Percentiles rank a stretch among this genome's conserved stretches.
phyloP scores from a whole-genome alignment of 768 basidiomycete genomes.

The Podaxis rugospora region DNA sequence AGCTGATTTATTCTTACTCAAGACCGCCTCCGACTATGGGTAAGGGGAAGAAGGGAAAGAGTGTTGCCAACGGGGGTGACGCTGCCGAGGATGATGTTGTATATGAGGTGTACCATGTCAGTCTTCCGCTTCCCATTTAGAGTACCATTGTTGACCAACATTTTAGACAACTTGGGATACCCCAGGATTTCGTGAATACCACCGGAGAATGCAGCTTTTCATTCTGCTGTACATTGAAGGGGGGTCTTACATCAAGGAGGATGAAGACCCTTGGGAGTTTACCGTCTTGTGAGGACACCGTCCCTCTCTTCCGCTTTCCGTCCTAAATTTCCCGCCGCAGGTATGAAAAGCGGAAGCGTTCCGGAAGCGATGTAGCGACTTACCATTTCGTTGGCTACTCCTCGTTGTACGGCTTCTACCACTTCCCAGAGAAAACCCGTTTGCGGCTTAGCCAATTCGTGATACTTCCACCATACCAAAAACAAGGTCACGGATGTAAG shows the following conservation, averaged over 20 bases:
- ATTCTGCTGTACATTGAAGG: conserved; percentile 94
- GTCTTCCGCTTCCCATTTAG: conserved; percentile 22
- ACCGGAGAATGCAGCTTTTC: conserved; percentile 90
- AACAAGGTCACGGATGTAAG: conserved; percentile 87
- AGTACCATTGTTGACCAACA: background rate
- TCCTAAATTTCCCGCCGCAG: conserved; percentile 31
- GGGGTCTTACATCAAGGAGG: conserved; percentile 91
- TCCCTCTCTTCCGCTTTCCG: background rate
- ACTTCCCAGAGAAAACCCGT: conserved; percentile 87
- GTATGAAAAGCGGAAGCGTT: conserved; percentile 78
- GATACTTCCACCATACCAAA: conserved; percentile 87
- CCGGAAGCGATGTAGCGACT: conserved; percentile 42
- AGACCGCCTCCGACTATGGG: conserved; percentile 44
- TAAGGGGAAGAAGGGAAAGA: conserved; percentile 47
- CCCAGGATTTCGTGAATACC: conserved; percentile 87
- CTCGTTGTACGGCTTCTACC: conserved; percentile 93
- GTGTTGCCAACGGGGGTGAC: conserved; percentile 21
- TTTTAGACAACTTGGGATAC: conserved; percentile 79
- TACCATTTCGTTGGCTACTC: conserved; percentile 97
- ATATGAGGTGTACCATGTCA: conserved; percentile 89
- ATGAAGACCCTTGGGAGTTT: conserved; percentile 94
- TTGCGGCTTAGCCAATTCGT: conserved; percentile 93
- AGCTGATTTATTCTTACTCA: conserved; percentile 72
- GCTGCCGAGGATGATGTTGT: conserved; percentile 52
- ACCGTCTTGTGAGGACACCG: conserved; percentile 64